Evolutionary conservation across 192 early-diverging fungal species (phyloP).

Genomic region (Thoreauomyces humboldtii): DNA sequence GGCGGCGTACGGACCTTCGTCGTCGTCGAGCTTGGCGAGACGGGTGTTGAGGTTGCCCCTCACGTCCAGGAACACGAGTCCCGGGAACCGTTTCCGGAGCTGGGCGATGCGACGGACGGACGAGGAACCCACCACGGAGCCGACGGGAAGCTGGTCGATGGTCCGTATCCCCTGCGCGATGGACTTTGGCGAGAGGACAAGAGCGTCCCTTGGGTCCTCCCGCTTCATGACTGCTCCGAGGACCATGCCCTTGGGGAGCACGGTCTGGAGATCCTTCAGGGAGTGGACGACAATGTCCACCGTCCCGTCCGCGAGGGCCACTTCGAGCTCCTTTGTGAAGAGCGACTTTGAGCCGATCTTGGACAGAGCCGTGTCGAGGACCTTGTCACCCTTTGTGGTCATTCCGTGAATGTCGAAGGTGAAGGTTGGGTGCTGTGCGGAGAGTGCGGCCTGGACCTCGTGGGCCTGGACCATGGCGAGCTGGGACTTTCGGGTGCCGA

Average conservation of each 20-base stretch:
- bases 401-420: conserved; percentile 45
- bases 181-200: conserved; percentile 59
- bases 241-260: conserved; percentile 74
- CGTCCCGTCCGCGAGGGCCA: conserved; percentile 59
- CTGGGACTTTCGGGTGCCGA: conserved; percentile 82
- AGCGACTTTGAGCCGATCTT: conserved; percentile 90
- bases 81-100: conserved; percentile 72
- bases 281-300: conserved; percentile 92
- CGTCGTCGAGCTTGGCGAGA: conserved; percentile 80
- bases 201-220: conserved; percentile 88
- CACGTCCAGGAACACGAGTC: conserved; percentile 74
- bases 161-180: conserved; percentile 21
- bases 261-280: conserved; percentile 91
- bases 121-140: conserved; percentile 83
- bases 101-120: conserved; percentile 87
- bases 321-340: conserved; percentile 90
- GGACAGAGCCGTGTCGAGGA: conserved; percentile 76
- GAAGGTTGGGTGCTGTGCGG: conserved; percentile 31
- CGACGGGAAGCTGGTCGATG: conserved; percentile 66
- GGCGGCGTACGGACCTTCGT: conserved; percentile 65
- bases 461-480: conserved; percentile 85
- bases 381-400: conserved; percentile 68
- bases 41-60: conserved; percentile 84
- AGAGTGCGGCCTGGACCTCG: conserved; percentile 60
- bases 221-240: conserved; percentile 80